A percentile compares a stretch with the other conserved stretches of the same genome.
Evolutionary conservation across 2,329 filamentous ascomycete genomes (phyloP).

Genomic region (Curvularia eragrostidis): DNA sequence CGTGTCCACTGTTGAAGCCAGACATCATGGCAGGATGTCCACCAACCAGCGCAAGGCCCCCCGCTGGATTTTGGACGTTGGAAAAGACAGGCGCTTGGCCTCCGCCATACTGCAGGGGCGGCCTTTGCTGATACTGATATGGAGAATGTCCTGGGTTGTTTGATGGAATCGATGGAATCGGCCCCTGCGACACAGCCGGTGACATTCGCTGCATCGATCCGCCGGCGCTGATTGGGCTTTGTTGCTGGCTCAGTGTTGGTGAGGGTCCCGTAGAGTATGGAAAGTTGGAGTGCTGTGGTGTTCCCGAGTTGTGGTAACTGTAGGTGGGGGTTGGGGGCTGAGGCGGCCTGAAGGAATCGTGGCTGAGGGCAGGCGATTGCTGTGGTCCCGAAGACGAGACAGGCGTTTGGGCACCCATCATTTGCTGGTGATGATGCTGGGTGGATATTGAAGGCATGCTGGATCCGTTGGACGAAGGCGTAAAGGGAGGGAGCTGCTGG

Average conservation of each 20-base stretch:
- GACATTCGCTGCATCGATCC: conserved; percentile 60
- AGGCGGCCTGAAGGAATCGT: conserved; percentile 66
- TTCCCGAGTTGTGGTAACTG: conserved; percentile 64
- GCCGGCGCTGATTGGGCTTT: conserved; percentile 57
- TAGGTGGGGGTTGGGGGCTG: conserved; percentile 68
- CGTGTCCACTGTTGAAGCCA: conserved; percentile 67
- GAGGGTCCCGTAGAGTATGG: conserved; percentile 59
- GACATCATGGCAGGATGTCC: conserved; percentile 64
- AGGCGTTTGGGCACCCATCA: conserved; percentile 56
- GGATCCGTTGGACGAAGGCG: conserved; percentile 60
- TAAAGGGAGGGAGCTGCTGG: conserved; percentile 65
- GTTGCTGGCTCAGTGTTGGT: conserved; percentile 53
- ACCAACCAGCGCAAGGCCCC: conserved; percentile 74
- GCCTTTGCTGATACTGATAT: conserved; percentile 56
- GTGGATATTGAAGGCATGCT: conserved; percentile 55
- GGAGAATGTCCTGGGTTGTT: conserved; percentile 57
- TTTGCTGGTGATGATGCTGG: conserved; percentile 48
- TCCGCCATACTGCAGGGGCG: conserved; percentile 54
- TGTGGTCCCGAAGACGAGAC: conserved; percentile 48
- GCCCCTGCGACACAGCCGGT: conserved; percentile 55
- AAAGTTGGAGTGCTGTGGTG: conserved; percentile 57
- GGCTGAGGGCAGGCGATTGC: conserved; percentile 62
- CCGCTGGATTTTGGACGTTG: conserved; percentile 76
- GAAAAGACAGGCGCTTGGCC: conserved; percentile 72
- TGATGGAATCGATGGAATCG: conserved; percentile 54